A percentile compares a stretch with the other conserved stretches of the same genome.
phyloP scores from a whole-genome alignment of 306 rosid genomes.

The Macrotyloma uniflorum region DNA sequence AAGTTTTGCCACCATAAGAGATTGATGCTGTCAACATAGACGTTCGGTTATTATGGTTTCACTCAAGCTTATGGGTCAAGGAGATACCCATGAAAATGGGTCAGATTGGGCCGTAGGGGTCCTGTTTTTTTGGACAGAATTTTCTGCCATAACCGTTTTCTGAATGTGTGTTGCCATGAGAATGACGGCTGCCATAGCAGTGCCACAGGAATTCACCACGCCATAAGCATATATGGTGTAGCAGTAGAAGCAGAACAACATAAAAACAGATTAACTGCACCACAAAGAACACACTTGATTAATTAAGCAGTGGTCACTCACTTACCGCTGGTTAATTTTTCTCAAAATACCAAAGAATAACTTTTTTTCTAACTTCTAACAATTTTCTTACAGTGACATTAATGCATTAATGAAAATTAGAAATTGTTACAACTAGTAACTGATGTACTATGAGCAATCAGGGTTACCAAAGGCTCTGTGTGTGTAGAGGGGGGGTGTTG shows the following conservation, averaged over 20 bases:
- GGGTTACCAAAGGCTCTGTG: conserved; percentile 4
- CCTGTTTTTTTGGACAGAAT: no score
- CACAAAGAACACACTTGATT: background rate
- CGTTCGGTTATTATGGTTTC: background rate
- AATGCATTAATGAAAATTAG: background rate
- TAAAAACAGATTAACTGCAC: background rate
- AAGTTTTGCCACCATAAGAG: background rate
- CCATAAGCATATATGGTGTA: background rate
- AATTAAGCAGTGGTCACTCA: background rate
- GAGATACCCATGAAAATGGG: background rate
- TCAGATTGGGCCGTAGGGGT: no score
- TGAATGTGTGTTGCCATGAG: no score
- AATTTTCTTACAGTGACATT: background rate
- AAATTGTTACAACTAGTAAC: background rate
- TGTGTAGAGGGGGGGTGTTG: background rate
- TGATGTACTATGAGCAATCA: background rate
- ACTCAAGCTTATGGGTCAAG: background rate
- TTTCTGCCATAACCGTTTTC: no score
- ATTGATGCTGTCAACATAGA: background rate
- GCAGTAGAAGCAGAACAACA: background rate
- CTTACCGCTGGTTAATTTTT: background rate
- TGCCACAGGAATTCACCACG: no score
- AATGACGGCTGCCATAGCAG: no score
- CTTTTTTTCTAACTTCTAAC: background rate
- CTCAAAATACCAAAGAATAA: background rate